Evolutionary conservation across 495 filamentous ascomycete genomes (phyloP), one percentile per base, ranked within the genome.

Genomic region (Neurospora discreta): DNA sequence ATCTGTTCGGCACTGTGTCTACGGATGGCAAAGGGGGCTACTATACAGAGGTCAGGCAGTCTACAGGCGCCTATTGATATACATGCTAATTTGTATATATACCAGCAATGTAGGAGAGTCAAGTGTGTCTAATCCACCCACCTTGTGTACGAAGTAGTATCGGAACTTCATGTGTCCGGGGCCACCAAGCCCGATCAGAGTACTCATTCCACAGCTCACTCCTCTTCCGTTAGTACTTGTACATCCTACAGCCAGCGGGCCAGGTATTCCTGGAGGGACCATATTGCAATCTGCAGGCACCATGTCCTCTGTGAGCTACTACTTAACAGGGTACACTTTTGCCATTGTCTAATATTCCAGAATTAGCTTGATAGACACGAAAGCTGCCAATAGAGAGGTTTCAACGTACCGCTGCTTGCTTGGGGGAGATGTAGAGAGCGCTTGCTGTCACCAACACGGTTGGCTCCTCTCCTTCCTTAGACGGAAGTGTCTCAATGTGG

Each of bases 361-460:
- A 73, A 71, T 72, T 20, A 70, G 26, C 33, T 30, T 33, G 39
- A 20, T 30, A 26, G 11, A 30, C 26, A 30, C 16, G 30, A 11
- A 18, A 52, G 11, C 16, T 30, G 40, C 39, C 33, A 18, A 71
- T 26, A 5, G 38, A 40, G 26, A 26, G 5, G 1, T 18, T 16
- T 33, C 39, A 10, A 87, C 89, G 78, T 82, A 93, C 90, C 82
- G 89, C 86, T 65, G 93, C 93, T 75, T 92, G 85, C 80, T 88
- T 94, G 6, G 95, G 95, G 81, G 97, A 94, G 73, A 99, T 87
- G 78, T 97, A 98, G 73, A 99, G 81, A 3, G 91, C 94, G 78
- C 90, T 91, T 15, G 78, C 80, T 46, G 78, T 80, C 26, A 78
- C 80, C 68, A 81, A 68, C 13, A 81, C 68, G 10, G 72, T 75